A percentile compares a stretch with the other conserved stretches of the same genome.
phyloP scores from a whole-genome alignment of 164 flowering plant species.

The grape (Vitis vinifera) region ASM3070453v1 NC_081818.1:30396501-30397000 shows the following conservation, averaged over 20 bases:
- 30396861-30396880: too few relatives aligned
- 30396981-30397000: too few relatives aligned
- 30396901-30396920: too few relatives aligned
- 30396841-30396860: too few relatives aligned
- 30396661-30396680: constrained; percentile 71
- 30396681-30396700: constrained; percentile 90
- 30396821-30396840: too few relatives aligned
- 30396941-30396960: too few relatives aligned
- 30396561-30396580: too few relatives aligned
- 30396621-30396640: constrained; percentile 89
- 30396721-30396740: constrained; percentile 16
- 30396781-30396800: background rate
- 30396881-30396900: too few relatives aligned
- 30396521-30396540: background rate
- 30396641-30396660: constrained; percentile 87
- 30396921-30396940: too few relatives aligned
- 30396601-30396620: constrained; percentile 34
- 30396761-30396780: background rate
- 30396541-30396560: background rate
- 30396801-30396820: background rate
- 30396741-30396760: background rate
- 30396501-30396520: too few relatives aligned
- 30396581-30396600: constrained; percentile 1
- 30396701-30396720: constrained; percentile 95
- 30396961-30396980: too few relatives aligned